Evolutionary conservation across 139 green algal genomes (phyloP), one percentile per base, ranked within the genome.

Genomic region (Picochlorum sp.): DNA sequence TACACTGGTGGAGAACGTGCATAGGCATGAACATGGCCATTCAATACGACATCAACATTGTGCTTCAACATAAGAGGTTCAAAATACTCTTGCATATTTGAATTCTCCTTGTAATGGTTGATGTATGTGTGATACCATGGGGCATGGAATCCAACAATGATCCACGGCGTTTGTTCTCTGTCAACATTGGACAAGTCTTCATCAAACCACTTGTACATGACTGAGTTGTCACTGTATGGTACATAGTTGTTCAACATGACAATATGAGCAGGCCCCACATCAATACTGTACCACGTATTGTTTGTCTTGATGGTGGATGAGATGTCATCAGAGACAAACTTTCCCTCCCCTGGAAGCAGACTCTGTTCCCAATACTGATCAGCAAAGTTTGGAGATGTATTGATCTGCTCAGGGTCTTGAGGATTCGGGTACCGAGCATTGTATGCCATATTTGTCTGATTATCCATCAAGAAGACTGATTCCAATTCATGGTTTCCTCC

Each of bases 121-220:
- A 55, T 49, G 16, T 23, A 55, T 30, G 14, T 55, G 31, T 49
- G n/a, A 11, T 58, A 67, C 69, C 83, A 95, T n/a, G 86, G 86
- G 6, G 79, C 83, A 68, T 95, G 87, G 44, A 86, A 65, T 30
- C 63, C 68, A 7, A 80, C 81, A 28, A 94, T 66, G n/a, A 94
- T 31, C 84, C 84, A 94, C 6, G 86, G 86, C 11, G 85, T 92
- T 20, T 66, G 57, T 1, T 14, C 55, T 26, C 82, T 70, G 68
- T 92, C 79, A 31, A 95, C 73, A 4, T 56, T 37, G 1, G 66
- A 67, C 24, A 95, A 74, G 63, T 95, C 85, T 0, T 52, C 20
- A 62, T 81, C 18, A 37, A 95, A 78, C 86, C 86, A 95, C 7
- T 62, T 67, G 62, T 80, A 78, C 60, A 88, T 80, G 45, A 68